These are phyloP conservation scores for Mycogone perniciosa DNA, from an alignment of 2,329 filamentous ascomycete genomes.

Conservation along the genomic window DNA sequence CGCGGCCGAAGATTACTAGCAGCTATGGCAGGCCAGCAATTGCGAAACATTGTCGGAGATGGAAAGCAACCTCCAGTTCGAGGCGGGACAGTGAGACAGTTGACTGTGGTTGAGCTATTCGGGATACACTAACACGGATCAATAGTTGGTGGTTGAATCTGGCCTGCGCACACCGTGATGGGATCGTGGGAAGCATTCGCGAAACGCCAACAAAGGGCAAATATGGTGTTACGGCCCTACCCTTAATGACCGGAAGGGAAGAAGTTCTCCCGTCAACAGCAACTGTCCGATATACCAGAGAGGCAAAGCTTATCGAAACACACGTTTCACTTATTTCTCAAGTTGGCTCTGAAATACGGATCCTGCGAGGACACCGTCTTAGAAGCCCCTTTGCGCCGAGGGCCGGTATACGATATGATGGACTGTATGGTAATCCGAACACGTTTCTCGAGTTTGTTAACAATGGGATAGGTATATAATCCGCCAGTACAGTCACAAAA, in stretches of 20 bases:
- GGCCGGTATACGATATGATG: slow-evolving; percentile 51
- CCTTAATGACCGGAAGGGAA: slow-evolving; percentile 46
- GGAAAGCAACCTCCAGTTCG: slow-evolving; percentile 36
- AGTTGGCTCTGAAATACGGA: slow-evolving; percentile 43
- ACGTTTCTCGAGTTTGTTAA: background rate
- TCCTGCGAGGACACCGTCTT: slow-evolving; percentile 46
- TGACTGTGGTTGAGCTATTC: background rate
- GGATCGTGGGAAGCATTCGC: slow-evolving; percentile 40
- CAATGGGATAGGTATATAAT: slow-evolving; percentile 39
- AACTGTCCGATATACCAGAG: slow-evolving; percentile 38
- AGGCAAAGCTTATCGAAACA: slow-evolving; percentile 40
- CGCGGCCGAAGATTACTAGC: slow-evolving; percentile 22
- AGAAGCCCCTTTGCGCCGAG: slow-evolving; percentile 45
- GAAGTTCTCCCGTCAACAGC: slow-evolving; percentile 27
- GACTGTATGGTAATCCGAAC: slow-evolving; percentile 37
- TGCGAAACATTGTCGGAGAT: slow-evolving; percentile 32
- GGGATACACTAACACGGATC: background rate
- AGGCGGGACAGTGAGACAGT: slow-evolving; percentile 43
- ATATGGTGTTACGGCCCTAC: slow-evolving; percentile 42
- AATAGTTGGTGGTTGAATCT: slow-evolving; percentile 53
- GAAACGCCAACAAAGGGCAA: slow-evolving; percentile 41
- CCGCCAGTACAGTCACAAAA: slow-evolving; percentile 39
- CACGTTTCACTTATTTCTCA: slow-evolving; percentile 42
- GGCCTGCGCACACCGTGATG: slow-evolving; percentile 49
- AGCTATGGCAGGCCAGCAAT: slow-evolving; percentile 32